Evolutionary conservation across 2,329 filamentous ascomycete genomes (phyloP), one percentile per base, ranked within the genome.

Genomic region (Emergomyces africanus): DNA sequence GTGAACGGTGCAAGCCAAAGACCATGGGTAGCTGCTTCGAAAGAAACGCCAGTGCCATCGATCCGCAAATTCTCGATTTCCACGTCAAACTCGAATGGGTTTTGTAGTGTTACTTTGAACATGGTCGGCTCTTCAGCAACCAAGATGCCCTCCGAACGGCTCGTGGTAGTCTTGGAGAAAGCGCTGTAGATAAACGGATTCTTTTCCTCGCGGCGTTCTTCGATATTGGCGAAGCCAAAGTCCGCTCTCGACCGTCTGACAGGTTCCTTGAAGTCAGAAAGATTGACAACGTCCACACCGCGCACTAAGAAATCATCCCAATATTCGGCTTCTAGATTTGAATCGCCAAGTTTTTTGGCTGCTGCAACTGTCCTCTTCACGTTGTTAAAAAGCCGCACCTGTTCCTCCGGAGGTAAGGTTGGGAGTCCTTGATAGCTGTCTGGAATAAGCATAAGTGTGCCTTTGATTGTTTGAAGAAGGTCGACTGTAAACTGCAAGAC

Each of bases 141-240:
- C 35, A 96, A 77, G 0, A 90, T 81, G 60, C 80, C 81, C 60
- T 90, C 84, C 14, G 81, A 77, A 1, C 79, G 77, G 28, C 71
- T 75, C 20, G 76, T 77, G 28, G 80, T 79, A 57, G 86, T 69
- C 71, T 90, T 90, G 23, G 90, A 75, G 67, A 96, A 97, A 0
- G 94, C 90, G 67, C 96, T 96, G 70, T 97, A 95, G 60, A 99
- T 88, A 66, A 99, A 96, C 0, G 94, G 94, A 62, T 94, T 90
- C 63, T 79, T 75, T 58, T 74, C 66, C 57, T 54, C 56, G 59
- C 72, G 67, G 57, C 74, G 74, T 46, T 76, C 70, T 48, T 70
- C 69, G 8, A 70, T 69, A 12, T 72, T 72, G 14, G 73, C 74
- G 10, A 75, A 70, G 51, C 77, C 74, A 44, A 83, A 68, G 61